Evolutionary conservation across 2,329 filamentous ascomycete species (phyloP).

Genomic region (Botrytis byssoidea): DNA sequence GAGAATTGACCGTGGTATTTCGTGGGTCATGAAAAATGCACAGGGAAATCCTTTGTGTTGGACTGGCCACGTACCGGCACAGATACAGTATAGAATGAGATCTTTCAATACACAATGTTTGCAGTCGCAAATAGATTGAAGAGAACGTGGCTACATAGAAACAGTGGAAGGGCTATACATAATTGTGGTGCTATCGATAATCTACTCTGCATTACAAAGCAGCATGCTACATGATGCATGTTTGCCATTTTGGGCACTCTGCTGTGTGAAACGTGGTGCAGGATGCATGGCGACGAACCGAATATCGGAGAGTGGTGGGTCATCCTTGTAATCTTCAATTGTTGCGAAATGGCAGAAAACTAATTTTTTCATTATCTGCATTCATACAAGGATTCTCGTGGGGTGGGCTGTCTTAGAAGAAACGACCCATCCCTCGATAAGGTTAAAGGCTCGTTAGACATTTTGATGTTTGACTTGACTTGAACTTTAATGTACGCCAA

Average conservation of each 20-base stretch:
- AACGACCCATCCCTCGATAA: neutral
- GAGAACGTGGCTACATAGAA: neutral
- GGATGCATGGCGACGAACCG: neutral
- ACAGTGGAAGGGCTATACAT: neutral
- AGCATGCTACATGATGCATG: neutral
- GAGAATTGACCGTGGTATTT: neutral
- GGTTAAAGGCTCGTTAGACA: neutral
- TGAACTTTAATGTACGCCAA: neutral
- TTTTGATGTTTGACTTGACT: slow-evolving; percentile 1
- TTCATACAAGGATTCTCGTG: neutral
- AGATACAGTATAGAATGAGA: neutral
- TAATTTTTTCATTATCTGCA: neutral
- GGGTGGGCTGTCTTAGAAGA: neutral
- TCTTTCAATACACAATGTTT: slow-evolving; percentile 3
- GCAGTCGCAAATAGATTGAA: slow-evolving; percentile 10
- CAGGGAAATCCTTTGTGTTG: neutral
- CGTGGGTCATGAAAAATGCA: neutral
- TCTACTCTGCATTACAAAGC: slow-evolving; percentile 1
- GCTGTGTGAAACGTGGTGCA: slow-evolving; percentile 15
- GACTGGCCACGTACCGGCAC: neutral
- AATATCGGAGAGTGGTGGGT: slow-evolving; percentile 15
- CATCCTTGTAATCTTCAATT: slow-evolving; percentile 13
- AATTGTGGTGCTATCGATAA: neutral
- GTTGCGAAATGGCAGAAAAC: neutral
- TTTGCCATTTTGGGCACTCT: neutral